phyloP scores from a whole-genome alignment of 2,329 filamentous ascomycete genomes.

The Tolypocladium pustulatum region DNA sequence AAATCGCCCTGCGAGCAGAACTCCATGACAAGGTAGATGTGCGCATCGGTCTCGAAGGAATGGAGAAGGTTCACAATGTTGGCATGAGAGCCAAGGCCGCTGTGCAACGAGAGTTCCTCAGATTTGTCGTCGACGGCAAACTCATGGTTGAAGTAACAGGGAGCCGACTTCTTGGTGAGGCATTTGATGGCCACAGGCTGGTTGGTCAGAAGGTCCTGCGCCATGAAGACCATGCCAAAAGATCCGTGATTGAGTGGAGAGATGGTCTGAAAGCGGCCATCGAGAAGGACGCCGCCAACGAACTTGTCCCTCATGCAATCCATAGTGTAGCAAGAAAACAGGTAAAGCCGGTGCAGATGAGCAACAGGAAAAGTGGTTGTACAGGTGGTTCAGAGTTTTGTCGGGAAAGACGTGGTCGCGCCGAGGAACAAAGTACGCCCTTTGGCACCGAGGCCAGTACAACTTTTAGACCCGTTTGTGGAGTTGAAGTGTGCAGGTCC shows the following conservation, averaged over 20 bases:
- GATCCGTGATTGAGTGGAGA: slow-evolving; percentile 96
- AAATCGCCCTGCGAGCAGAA: slow-evolving; percentile 92
- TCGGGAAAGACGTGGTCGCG: slow-evolving; percentile 6
- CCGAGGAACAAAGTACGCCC: not conserved
- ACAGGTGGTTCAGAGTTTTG: slow-evolving; percentile 11
- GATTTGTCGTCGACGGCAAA: slow-evolving; percentile 74
- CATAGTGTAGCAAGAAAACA: slow-evolving; percentile 34
- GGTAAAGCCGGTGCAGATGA: slow-evolving; percentile 6
- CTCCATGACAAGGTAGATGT: slow-evolving; percentile 87
- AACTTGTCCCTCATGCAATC: slow-evolving; percentile 83
- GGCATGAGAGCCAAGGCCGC: slow-evolving; percentile 65
- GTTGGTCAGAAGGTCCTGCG: slow-evolving; percentile 65
- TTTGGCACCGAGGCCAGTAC: not conserved
- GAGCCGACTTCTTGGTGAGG: slow-evolving; percentile 69
- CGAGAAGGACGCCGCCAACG: slow-evolving; percentile 66
- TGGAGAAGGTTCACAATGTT: slow-evolving; percentile 91
- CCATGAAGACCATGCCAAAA: slow-evolving; percentile 97
- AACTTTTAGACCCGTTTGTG: slow-evolving; percentile 1
- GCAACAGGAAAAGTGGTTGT: slow-evolving; percentile 15
- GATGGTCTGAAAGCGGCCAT: slow-evolving; percentile 83
- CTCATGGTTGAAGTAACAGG: slow-evolving; percentile 47
- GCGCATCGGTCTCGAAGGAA: slow-evolving; percentile 84
- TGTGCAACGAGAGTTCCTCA: slow-evolving; percentile 72
- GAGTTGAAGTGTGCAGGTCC: slow-evolving; percentile 4
- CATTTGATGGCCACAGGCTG: slow-evolving; percentile 92